phyloP scores from a whole-genome alignment of 441 rosid species.

The Hura crepitans region DNA sequence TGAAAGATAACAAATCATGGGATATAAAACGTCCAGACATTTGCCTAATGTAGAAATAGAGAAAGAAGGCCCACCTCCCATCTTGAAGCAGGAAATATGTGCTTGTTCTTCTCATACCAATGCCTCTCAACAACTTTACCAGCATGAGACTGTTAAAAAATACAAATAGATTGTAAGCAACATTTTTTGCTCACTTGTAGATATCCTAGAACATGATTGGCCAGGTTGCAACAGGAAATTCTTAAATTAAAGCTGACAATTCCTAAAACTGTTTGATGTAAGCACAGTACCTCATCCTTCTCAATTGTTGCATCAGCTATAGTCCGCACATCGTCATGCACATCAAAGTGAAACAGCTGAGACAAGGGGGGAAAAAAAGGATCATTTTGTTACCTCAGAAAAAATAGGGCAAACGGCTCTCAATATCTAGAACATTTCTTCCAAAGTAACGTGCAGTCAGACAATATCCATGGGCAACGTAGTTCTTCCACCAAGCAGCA shows the following conservation, averaged over 20 bases:
- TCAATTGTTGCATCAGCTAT: constrained; percentile 94
- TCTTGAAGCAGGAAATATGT: constrained; percentile 94
- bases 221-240: not conserved
- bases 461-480: not conserved
- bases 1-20: not conserved
- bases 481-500: not conserved
- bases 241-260: too few relatives aligned
- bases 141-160: constrained; percentile 70
- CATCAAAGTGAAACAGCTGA: constrained; percentile 96
- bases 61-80: constrained; percentile 63
- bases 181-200: not conserved
- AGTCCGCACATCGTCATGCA: constrained; percentile 93
- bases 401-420: not conserved
- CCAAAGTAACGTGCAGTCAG: not conserved
- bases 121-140: constrained; percentile 98
- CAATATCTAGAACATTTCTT: not conserved
- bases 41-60: not conserved
- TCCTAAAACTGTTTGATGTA: not conserved
- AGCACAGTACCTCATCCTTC: constrained; percentile 73
- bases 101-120: constrained; percentile 97
- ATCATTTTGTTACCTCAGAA: not conserved
- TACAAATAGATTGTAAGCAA: not conserved
- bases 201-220: not conserved
- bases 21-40: not conserved
- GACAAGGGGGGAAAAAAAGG: not conserved